Percentiles rank a stretch among this genome's conserved stretches.
Evolutionary conservation across 371 early-diverging fungal species (phyloP).

Genomic region (Lichtheimia ramosa): DNA sequence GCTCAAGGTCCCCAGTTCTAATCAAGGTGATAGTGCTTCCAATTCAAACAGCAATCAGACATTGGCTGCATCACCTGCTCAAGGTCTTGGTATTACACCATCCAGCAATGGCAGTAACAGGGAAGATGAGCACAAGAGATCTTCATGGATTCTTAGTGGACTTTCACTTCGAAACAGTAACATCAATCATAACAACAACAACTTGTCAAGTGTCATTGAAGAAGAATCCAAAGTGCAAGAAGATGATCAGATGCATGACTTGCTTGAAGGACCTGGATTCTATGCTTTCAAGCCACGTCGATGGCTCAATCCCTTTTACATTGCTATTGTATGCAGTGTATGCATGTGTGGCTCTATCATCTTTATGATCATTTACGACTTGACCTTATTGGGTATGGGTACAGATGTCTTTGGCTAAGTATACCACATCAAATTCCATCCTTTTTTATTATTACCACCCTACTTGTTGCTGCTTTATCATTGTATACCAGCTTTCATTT

Average conservation of each 20-base stretch:
- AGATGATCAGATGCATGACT: background rate
- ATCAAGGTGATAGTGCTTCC: background rate
- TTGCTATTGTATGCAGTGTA: conserved; percentile 29
- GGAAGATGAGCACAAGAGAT: background rate
- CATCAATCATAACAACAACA: background rate
- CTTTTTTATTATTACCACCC: background rate
- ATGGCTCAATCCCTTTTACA: conserved; percentile 35
- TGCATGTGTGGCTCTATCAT: conserved; percentile 23
- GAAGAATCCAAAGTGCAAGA: background rate
- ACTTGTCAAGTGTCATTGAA: background rate
- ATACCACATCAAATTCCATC: too few relatives aligned
- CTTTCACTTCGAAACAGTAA: conserved; percentile 1
- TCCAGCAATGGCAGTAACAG: background rate
- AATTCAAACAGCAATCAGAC: background rate
- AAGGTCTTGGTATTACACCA: conserved; percentile 19
- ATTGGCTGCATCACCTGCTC: conserved; percentile 5
- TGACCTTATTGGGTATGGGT: conserved; percentile 32
- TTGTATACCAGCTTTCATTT: background rate
- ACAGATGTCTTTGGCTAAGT: conserved; percentile 27
- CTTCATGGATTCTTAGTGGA: conserved; percentile 4
- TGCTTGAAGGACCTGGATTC: conserved; percentile 11
- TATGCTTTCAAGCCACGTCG: conserved; percentile 27
- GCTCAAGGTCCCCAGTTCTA: conserved; percentile 5
- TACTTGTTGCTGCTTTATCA: background rate
- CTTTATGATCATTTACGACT: conserved; percentile 44